Percentiles rank a stretch among this genome's conserved stretches.
Evolutionary conservation across 371 early-diverging fungal species (phyloP).

Genomic region (Apophysomyces trapeziformis): DNA sequence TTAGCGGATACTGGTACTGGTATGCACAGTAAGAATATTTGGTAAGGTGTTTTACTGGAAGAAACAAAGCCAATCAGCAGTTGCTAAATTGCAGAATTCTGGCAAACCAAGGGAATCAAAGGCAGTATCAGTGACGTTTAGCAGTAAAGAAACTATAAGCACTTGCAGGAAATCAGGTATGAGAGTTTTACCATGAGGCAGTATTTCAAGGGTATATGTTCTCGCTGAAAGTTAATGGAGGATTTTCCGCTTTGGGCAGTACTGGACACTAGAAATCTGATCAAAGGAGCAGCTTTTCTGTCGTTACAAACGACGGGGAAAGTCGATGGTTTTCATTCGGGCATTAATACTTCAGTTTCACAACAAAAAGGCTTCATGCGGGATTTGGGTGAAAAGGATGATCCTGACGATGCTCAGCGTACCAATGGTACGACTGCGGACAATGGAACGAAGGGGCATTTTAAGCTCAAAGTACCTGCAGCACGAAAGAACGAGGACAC

Average conservation of each 20-base stretch:
- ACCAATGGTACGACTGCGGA: neutral
- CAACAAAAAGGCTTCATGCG: constrained; percentile 9
- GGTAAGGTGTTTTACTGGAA: neutral
- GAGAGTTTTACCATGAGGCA: neutral
- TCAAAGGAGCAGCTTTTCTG: constrained; percentile 7
- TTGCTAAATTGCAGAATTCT: constrained; percentile 1
- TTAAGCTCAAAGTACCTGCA: neutral
- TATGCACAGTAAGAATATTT: constrained; percentile 7
- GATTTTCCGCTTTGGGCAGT: neutral
- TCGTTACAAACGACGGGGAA: constrained; percentile 8
- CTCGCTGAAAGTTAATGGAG: neutral
- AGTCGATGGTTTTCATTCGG: constrained; percentile 11
- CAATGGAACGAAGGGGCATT: neutral
- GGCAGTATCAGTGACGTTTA: constrained; percentile 11
- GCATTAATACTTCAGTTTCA: neutral
- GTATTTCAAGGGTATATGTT: neutral
- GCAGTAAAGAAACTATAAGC: neutral
- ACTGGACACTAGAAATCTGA: constrained; percentile 10
- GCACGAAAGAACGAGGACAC: constrained; percentile 1
- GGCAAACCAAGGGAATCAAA: constrained; percentile 5
- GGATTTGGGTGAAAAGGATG: constrained; percentile 9
- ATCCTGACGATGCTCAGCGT: constrained; percentile 9
- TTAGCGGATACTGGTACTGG: constrained; percentile 3
- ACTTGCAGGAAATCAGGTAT: constrained; percentile 1
- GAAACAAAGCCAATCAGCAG: neutral